A percentile compares a stretch with the other conserved stretches of the same genome.
Evolutionary conservation across 768 basidiomycete genomes (phyloP).

Genomic region (Fomitopsis serialis): DNA sequence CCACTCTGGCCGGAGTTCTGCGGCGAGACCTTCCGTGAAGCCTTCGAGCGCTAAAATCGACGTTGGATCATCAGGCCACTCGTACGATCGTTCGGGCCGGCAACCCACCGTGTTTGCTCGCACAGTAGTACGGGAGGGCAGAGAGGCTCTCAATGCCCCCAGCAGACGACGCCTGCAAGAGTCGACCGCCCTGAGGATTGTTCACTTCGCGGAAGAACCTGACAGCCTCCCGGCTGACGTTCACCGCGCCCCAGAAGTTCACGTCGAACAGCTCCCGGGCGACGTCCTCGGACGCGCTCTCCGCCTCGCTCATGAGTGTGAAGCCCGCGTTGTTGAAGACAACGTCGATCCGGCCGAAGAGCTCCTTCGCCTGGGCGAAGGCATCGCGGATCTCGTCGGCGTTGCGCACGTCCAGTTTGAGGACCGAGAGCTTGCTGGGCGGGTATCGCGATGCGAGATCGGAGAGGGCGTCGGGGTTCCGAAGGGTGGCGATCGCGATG

Average conservation of each 20-base stretch:
- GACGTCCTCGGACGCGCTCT: slow-evolving; percentile 6
- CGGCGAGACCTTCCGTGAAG: slow-evolving; percentile 9
- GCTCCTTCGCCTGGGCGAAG: slow-evolving; percentile 8
- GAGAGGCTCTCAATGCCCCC: slow-evolving; percentile 12
- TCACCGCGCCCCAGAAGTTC: slow-evolving; percentile 19
- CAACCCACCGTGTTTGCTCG: slow-evolving; percentile 6
- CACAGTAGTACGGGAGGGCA: slow-evolving; percentile 10
- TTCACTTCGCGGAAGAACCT: slow-evolving; percentile 32
- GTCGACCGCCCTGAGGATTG: slow-evolving; percentile 27
- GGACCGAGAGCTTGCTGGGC: slow-evolving; percentile 8
- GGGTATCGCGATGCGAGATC: slow-evolving; percentile 14
- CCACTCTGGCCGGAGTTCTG: slow-evolving; percentile 31
- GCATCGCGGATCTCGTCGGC: slow-evolving; percentile 9
- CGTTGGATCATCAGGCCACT: not conserved
- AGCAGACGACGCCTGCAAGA: slow-evolving; percentile 27
- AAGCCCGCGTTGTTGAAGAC: slow-evolving; percentile 20
- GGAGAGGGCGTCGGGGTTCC: slow-evolving; percentile 18
- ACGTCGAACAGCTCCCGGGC: slow-evolving; percentile 16
- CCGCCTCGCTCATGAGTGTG: slow-evolving; percentile 8
- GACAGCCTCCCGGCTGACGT: slow-evolving; percentile 27
- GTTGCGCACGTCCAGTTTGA: slow-evolving; percentile 17
- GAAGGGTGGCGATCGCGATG: slow-evolving; percentile 19
- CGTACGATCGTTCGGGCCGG: not conserved
- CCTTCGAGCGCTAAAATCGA: not conserved
- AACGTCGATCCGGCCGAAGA: slow-evolving; percentile 16